Evolutionary conservation across 352 stramenopile species (phyloP), one percentile per base, ranked within the genome.

Genomic region (Phytopythium montanum): DNA sequence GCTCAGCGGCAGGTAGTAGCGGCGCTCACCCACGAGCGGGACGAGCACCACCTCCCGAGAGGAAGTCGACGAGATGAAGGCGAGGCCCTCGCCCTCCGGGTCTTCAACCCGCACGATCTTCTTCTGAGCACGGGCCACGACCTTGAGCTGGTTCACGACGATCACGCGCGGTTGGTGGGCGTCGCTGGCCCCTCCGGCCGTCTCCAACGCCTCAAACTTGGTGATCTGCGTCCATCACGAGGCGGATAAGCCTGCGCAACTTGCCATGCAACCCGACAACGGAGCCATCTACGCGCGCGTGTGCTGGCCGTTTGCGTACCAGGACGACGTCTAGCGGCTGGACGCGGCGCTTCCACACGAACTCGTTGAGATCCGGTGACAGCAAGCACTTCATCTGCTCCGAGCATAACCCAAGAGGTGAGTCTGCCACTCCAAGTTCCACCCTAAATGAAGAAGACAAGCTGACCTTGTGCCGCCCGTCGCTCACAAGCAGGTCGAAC

Each of bases 401-500:
- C n/a, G n/a, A 13, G 33, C 33, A 38, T 12, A 38, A 16, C 33
- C 33, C 33, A 38, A 2, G 9, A 8, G 33, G 33, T 38, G 33
- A 38, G 33, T 38, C 33, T 16, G 5, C 33, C 9, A 10, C 8
- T 38, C 33, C 33, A 38, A 14, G 33, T 14, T n/a, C 25, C 9
- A 19, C 23, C 29, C 19, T 5, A 31, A 18, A n/a, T 5, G 34
- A 23, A 2, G 3, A 13, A 42, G 5, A 33, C 29, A 26, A 33
- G 21, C 50, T 33, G 33, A 72, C 68, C 58, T 86, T 87, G 49
- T 73, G 56, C 16, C 49, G 55, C 0, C 78, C 82, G 45, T 92
- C 82, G 58, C 77, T 92, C 53, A 92, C 33, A 16, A 92, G 50
- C 41, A 88, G 38, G 56, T 92, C 82, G 39, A 88, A 88, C 16